Conservation (phyloP, 495 filamentous ascomycete species). For the Talaromyces stipitatus region DNA sequence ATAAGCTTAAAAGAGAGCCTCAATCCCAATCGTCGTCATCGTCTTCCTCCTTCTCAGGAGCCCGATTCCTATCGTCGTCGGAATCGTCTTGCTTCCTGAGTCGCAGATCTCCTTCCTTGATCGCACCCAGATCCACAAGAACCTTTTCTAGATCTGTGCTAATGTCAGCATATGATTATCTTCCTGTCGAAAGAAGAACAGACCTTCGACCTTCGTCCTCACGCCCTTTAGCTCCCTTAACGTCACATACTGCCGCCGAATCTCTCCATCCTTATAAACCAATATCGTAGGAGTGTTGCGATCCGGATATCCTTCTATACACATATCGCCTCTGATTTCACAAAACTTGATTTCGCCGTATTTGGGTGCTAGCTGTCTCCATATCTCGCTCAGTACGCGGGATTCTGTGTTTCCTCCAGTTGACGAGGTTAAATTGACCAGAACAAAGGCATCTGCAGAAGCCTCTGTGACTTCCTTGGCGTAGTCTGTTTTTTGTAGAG, state of each 20-base stretch:
- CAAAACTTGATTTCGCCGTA: slow-evolving; percentile 97
- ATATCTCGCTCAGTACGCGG: slow-evolving; percentile 73
- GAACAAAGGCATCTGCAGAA: slow-evolving; percentile 61
- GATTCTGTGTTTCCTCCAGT: slow-evolving; percentile 75
- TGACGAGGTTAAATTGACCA: slow-evolving; percentile 80
- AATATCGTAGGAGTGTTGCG: slow-evolving; percentile 90
- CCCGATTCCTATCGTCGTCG: slow-evolving; percentile 42
- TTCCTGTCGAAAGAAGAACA: slow-evolving; percentile 8
- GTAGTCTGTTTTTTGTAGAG: slow-evolving; percentile 90
- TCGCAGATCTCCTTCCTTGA: slow-evolving; percentile 69
- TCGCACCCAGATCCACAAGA: slow-evolving; percentile 72
- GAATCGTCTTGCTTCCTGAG: slow-evolving; percentile 54
- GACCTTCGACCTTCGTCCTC: slow-evolving; percentile 58
- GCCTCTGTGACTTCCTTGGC: slow-evolving; percentile 86
- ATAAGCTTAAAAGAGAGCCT: not conserved
- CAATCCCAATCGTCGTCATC: slow-evolving; percentile 80
- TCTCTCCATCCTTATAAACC: slow-evolving; percentile 86
- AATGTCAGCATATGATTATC: not conserved
- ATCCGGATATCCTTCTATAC: slow-evolving; percentile 95
- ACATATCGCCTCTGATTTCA: slow-evolving; percentile 86
- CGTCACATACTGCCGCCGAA: slow-evolving; percentile 80
- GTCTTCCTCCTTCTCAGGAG: slow-evolving; percentile 43
- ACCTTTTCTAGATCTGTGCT: slow-evolving; percentile 59
- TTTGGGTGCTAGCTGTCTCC: slow-evolving; percentile 71
- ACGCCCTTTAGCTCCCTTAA: slow-evolving; percentile 68